Percentiles rank a stretch among this genome's conserved stretches.
These are phyloP conservation scores for Boletus semigastroideus DNA, from an alignment of 1,284 basidiomycete genomes.

Conservation along the genomic window DNA sequence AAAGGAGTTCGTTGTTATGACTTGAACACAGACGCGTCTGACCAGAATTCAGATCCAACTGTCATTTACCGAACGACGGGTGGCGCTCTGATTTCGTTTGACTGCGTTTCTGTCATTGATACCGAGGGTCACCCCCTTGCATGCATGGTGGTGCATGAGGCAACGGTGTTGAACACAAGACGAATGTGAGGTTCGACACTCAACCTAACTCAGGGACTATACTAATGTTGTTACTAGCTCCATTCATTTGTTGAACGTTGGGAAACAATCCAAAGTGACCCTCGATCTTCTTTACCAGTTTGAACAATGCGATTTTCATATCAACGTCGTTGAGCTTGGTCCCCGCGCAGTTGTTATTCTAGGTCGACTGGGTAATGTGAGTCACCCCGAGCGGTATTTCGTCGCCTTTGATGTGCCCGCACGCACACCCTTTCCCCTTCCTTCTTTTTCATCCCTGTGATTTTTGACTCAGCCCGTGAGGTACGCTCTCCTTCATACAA, in stretches of 20 bases:
- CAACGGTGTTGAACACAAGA: too few relatives aligned
- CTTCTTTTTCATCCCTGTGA: too few relatives aligned
- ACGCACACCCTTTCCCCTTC: neutral
- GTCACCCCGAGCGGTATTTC: neutral
- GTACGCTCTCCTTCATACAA: neutral
- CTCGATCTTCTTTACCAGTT: conserved; percentile 18
- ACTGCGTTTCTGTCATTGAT: too few relatives aligned
- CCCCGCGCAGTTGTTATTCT: conserved; percentile 13
- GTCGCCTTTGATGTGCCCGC: neutral
- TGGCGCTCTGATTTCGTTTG: too few relatives aligned
- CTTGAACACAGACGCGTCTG: too few relatives aligned
- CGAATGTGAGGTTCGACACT: neutral
- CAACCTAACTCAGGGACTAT: neutral
- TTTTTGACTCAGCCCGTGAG: neutral
- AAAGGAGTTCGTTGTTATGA: neutral
- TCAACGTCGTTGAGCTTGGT: conserved; percentile 13
- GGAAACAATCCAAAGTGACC: neutral
- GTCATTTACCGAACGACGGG: too few relatives aligned
- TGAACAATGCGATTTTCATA: neutral
- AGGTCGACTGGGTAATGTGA: neutral
- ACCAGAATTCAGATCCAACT: too few relatives aligned
- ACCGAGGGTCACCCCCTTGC: too few relatives aligned
- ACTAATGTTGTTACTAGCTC: conserved; percentile 11
- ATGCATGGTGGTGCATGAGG: too few relatives aligned
- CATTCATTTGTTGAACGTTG: neutral